phyloP scores from a whole-genome alignment of 441 rosid genomes.

The Mallotus japonicus region DNA sequence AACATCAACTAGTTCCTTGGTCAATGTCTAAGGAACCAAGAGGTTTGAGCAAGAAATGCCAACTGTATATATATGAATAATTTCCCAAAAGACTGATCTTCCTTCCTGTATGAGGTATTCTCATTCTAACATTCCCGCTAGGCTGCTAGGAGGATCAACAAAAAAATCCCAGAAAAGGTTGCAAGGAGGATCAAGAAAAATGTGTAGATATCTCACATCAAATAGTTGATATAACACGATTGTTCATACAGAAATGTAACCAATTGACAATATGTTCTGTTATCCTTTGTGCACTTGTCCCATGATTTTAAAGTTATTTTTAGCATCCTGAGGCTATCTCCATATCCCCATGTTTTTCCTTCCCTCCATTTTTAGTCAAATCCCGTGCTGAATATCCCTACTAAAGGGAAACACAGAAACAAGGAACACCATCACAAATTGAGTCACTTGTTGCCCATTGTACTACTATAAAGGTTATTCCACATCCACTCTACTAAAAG shows the following conservation, averaged over 20 bases:
- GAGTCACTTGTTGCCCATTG: neutral
- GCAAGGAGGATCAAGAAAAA: neutral
- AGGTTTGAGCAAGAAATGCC: neutral
- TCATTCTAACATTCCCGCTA: neutral
- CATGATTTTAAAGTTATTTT: no score
- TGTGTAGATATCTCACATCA: neutral
- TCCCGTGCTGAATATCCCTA: neutral
- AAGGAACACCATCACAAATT: neutral
- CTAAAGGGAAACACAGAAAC: neutral
- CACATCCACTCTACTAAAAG: neutral
- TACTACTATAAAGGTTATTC: neutral
- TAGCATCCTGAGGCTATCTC: no score
- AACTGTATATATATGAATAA: neutral
- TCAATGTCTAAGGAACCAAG: neutral
- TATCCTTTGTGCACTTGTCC: no score
- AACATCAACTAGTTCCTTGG: neutral
- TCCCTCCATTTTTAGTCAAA: no score
- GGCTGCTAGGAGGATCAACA: no score
- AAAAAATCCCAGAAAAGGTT: neutral
- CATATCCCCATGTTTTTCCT: no score
- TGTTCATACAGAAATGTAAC: neutral
- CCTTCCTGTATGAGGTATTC: neutral
- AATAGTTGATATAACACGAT: neutral
- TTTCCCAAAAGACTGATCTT: no score
- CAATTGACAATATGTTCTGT: no score